phyloP scores from a whole-genome alignment of 2,329 filamentous ascomycete genomes.

The Aureobasidium subglaciale region DNA sequence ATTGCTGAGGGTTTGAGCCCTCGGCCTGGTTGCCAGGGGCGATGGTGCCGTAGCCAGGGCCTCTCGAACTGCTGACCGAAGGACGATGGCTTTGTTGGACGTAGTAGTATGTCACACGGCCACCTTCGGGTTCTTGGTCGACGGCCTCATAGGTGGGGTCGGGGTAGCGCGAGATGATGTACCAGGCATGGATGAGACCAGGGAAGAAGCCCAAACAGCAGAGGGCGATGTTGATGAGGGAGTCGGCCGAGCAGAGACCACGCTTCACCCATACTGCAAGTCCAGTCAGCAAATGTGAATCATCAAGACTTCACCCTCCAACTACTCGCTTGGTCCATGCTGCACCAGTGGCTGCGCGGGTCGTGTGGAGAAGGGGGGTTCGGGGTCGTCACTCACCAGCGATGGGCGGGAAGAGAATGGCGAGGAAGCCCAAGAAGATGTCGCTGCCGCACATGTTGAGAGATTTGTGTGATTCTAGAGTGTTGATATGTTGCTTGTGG shows the following conservation, averaged over 20 bases:
- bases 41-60: slow-evolving; percentile 35
- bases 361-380: not conserved
- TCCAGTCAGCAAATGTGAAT: slow-evolving; percentile 28
- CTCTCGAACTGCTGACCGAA: slow-evolving; percentile 6
- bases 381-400: slow-evolving; percentile 40
- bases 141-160: slow-evolving; percentile 58
- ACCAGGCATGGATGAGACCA: slow-evolving; percentile 91
- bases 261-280: slow-evolving; percentile 86
- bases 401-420: slow-evolving; percentile 55
- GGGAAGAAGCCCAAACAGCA: slow-evolving; percentile 58
- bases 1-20: slow-evolving; percentile 25
- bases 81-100: slow-evolving; percentile 32
- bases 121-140: slow-evolving; percentile 55
- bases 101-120: slow-evolving; percentile 68
- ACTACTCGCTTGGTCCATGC: slow-evolving; percentile 1
- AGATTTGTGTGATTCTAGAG: not conserved
- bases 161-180: slow-evolving; percentile 88
- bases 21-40: slow-evolving; percentile 32
- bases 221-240: slow-evolving; percentile 89
- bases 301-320: not conserved
- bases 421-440: slow-evolving; percentile 53
- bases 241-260: slow-evolving; percentile 87
- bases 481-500: not conserved
- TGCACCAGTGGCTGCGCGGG: slow-evolving; percentile 1
- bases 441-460: slow-evolving; percentile 52